Base-by-base conservation (phyloP, 106 monocot genomes). In the Triglochin maritima region DNA sequence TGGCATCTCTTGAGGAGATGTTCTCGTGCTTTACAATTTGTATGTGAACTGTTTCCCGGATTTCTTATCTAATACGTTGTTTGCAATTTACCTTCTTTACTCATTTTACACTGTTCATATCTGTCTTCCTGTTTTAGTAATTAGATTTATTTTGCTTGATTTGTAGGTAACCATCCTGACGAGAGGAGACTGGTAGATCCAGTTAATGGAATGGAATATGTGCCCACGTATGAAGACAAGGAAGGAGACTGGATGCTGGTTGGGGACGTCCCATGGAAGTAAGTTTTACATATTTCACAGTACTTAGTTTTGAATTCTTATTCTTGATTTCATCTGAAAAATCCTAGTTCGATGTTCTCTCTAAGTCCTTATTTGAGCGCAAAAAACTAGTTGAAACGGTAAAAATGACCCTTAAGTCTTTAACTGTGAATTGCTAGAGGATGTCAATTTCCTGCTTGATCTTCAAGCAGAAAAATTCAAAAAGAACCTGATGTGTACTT, bases 221-320 rank as follows among this genome's bases (percentile, higher is more conserved):
- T 89, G 49, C 93, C 93, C 2, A 93, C 93, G 4, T 93, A 93
- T 29, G 89, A 93, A 71, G 93, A 93, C 68, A 93, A 84, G 71
- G 93, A 93, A 50, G 93, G 93, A 4, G 93, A 93, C 77, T 93
- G 93, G 93, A 93, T 93, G 93, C 79, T 93, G 6, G 83, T 89
- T 17, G 93, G 93, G 2, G 93, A 93, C 60, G 93, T 93, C 15
- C 93, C 93, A 2, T 93, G 93, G 93, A 93, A 88, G 93, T 93
- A 74, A 82, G 84, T 74, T 59, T 52, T 52, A 8, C 9, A 11
- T 8, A 8, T 52, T 52, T 52, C 52, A 52, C 29, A 29, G 1
- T 29, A 29, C 29, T 29, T 29, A 29, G 29, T 29, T 29, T 29
- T 29, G 29, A 29, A 29, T 29, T 29, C 29, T 29, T 29, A 0